Evolutionary conservation across 768 basidiomycete species (phyloP), one percentile per base, ranked within the genome.

Genomic region (Hydnum rufescens): DNA sequence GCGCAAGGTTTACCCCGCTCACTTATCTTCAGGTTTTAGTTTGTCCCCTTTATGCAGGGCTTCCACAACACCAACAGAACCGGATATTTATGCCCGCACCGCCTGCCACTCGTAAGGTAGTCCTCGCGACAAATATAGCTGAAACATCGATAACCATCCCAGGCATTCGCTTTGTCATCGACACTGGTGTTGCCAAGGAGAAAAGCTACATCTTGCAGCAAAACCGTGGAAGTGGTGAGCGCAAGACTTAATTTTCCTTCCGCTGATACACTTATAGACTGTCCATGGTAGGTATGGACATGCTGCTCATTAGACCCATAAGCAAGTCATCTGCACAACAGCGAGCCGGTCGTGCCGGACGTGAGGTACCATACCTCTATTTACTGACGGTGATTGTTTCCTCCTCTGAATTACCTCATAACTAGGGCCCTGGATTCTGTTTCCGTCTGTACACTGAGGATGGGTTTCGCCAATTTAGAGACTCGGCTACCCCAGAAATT

Each of bases 101-200:
- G 13, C 62, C 74, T 1, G 73, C 77, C 51, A 76, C 74, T 1
- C 76, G 95, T 53, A 92, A 96, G 65, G 84, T 90, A 65, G 88
- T 99, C 57, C 70, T 99, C 34, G 82, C 95, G 1, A 99, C 95
- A 18, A 99, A 97, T 65, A 92, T 99, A 54, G 95, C 95, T 6
- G 95, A 99, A 65, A 97, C 95, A 0, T 87, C 84, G 8, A 88
- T 99, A 62, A 97, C 95, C 13, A 95, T 99, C 61, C 89, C 92
- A 2, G 90, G 90, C 0, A 80, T 99, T 53, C 82, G 77, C 60
- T 97, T 86, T 64, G 92, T 99, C 4, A 85, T 99, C 34, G 95
- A 99, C 65, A 83, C 88, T 0, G 95, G 95, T 1, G 82, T 90
- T 64, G 86, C 82, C 61, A 99, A 97, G 64, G 92, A 96, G 67